A percentile compares a stretch with the other conserved stretches of the same genome.
Conservation (phyloP, 2,329 filamentous ascomycete genomes). For the Phyllosticta ampelicida region DNA sequence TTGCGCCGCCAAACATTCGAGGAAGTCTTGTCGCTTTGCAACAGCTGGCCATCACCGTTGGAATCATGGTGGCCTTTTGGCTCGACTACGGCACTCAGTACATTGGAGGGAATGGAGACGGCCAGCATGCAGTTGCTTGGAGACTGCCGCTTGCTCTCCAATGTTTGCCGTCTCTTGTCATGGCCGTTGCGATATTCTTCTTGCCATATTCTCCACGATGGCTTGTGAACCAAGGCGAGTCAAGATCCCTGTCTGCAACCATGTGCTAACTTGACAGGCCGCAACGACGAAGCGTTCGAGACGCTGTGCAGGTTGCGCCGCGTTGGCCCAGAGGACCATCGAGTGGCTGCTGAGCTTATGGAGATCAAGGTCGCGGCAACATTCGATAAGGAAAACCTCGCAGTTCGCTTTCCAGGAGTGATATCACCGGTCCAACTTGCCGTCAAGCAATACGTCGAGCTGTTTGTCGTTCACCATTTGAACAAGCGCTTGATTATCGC, state of each 20-base stretch:
- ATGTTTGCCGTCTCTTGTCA: not conserved
- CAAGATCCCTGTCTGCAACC: not conserved
- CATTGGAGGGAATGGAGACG: slow-evolving; percentile 7
- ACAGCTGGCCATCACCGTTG: slow-evolving; percentile 1
- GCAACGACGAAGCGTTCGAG: slow-evolving; percentile 1
- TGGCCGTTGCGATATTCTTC: not conserved
- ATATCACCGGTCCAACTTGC: not conserved
- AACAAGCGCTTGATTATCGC: slow-evolving; percentile 2
- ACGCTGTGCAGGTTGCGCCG: not conserved
- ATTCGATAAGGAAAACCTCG: slow-evolving; percentile 4
- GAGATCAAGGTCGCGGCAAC: not conserved
- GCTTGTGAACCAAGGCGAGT: not conserved
- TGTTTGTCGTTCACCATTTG: not conserved
- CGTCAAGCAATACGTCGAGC: slow-evolving; percentile 2
- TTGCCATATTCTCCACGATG: not conserved
- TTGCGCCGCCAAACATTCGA: slow-evolving; percentile 18
- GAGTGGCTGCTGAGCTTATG: not conserved
- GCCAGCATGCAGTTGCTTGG: slow-evolving; percentile 1
- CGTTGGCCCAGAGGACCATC: not conserved
- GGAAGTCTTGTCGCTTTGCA: slow-evolving; percentile 13
- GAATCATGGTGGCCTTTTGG: slow-evolving; percentile 7
- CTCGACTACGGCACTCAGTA: slow-evolving; percentile 10
- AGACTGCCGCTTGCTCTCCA: slow-evolving; percentile 1
- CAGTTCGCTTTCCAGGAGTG: slow-evolving; percentile 1
- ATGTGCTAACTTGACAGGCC: not conserved